Conservation (phyloP, 106 monocot genomes). For the Acorus calamus region DNA sequence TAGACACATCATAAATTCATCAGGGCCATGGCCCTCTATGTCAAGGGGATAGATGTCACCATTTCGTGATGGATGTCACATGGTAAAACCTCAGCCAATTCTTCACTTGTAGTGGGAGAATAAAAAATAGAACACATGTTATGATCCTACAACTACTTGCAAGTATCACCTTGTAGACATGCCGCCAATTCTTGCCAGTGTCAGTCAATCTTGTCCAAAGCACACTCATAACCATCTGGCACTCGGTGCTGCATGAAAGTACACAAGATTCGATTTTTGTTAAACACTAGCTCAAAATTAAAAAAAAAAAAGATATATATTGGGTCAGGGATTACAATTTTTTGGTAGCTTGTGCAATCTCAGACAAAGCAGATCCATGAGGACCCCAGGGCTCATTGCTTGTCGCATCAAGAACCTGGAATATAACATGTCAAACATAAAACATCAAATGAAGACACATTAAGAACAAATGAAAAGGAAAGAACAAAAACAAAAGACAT, state of each 20-base stretch:
- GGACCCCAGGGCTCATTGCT: slow-evolving; percentile 97
- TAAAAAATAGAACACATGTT: too few species aligned
- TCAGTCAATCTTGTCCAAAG: slow-evolving; percentile 78
- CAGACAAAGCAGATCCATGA: slow-evolving; percentile 85
- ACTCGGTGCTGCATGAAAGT: slow-evolving; percentile 48
- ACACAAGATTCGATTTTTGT: not conserved
- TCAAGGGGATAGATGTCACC: too few species aligned
- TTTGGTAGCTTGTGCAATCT: slow-evolving; percentile 76
- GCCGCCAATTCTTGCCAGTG: slow-evolving; percentile 70
- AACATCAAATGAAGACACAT: not conserved
- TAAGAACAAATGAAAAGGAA: too few species aligned
- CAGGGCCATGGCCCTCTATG: too few species aligned
- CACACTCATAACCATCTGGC: slow-evolving; percentile 84
- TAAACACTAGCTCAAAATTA: not conserved
- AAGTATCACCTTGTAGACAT: slow-evolving; percentile 74
- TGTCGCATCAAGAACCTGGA: slow-evolving; percentile 95
- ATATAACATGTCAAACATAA: slow-evolving; percentile 3
- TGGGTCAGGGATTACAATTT: slow-evolving; percentile 48
- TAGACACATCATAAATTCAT: not conserved
- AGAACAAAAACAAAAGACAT: not conserved
- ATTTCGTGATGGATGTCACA: too few species aligned
- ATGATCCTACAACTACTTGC: not conserved
- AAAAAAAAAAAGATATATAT: not conserved
- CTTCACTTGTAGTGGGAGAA: too few species aligned
- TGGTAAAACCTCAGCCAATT: too few species aligned